A percentile compares a stretch with the other conserved stretches of the same genome.
phyloP scores from a whole-genome alignment of 2,329 filamentous ascomycete genomes.

The Pseudocercospora fijiensis region DNA sequence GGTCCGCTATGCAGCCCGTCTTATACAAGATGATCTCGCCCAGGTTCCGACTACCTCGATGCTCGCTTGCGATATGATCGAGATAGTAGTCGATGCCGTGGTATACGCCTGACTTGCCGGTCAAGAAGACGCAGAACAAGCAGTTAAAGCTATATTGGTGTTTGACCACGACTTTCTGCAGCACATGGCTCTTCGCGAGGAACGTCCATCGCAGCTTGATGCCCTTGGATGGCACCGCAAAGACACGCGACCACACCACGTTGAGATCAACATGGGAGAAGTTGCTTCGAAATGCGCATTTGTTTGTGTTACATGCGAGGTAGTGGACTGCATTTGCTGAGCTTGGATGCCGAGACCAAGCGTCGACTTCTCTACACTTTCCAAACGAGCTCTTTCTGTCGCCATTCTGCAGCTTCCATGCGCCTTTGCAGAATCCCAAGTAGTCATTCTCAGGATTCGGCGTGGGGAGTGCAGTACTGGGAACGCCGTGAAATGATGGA shows the following conservation, averaged over 20 bases:
- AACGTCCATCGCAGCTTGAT: conserved; percentile 50
- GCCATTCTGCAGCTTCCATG: conserved; percentile 43
- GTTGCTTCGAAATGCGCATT: conserved; percentile 47
- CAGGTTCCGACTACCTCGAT: conserved; percentile 38
- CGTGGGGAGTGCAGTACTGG: conserved; percentile 27
- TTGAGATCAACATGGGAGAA: conserved; percentile 38
- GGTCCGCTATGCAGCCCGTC: conserved; percentile 47
- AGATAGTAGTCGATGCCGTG: conserved; percentile 46
- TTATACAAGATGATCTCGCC: conserved; percentile 42
- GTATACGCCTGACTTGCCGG: conserved; percentile 40
- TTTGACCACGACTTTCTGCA: conserved; percentile 36
- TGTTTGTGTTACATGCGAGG: conserved; percentile 43
- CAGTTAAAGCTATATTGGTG: conserved; percentile 44
- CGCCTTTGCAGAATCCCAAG: conserved; percentile 49
- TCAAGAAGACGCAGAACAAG: conserved; percentile 48
- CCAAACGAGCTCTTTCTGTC: conserved; percentile 36
- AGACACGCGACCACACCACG: conserved; percentile 33
- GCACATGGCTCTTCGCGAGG: conserved; percentile 49
- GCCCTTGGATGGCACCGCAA: conserved; percentile 32
- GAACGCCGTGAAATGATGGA: conserved; percentile 9
- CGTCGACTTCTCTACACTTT: conserved; percentile 29
- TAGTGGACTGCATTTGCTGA: conserved; percentile 30
- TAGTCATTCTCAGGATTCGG: conserved; percentile 38
- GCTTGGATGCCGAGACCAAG: conserved; percentile 30
- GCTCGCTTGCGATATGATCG: conserved; percentile 43